Base-by-base conservation (phyloP, 2,329 filamentous ascomycete genomes). In the Monosporascus sp. region DNA sequence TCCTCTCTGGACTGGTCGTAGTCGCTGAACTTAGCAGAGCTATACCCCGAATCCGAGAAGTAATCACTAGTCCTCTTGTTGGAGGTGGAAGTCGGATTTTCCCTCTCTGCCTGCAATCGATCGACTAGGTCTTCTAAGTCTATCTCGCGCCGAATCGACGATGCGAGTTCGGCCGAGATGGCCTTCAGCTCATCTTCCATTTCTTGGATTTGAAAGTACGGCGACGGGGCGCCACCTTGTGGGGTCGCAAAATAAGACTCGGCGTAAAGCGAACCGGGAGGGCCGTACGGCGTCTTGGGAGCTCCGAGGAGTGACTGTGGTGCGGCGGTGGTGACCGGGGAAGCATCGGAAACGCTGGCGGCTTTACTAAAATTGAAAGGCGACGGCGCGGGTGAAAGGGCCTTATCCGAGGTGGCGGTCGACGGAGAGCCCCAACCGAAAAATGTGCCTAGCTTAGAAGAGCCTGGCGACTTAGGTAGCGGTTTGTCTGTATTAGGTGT, bases 101-200 rank as follows among this genome's bases (percentile, higher is more conserved):
- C 80, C 58, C 79, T 78, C 65, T 97, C 91, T n/a, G 84, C 75
- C 68, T 97, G 92, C 61, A 96, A 75, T 53, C 88, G 81, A 60
- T 99, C 94, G 1, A 97, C 86, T 47, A 97, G 79, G 69, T 99
- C 94, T 70, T 99, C 94, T 35, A 99, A 73, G 62, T 99, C 94
- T 82, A 99, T 93, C 75, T 99, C 94, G 56, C 94, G 84, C 63
- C 89, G 85, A 65, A 99, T 97, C 27, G 94, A 97, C 60, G 85
- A 82, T 37, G 94, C 94, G 68, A 99, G 78, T 78, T 99, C 94
- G 55, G 86, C 82, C 75, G 90, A 96, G 72, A 99, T 93, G 70
- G 93, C 89, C 63, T 90, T 90, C 60, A 99, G 73, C 77, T 99
- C 94, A 68, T 91, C 88, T 76, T 99, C 94, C 76, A 99, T 86